These are phyloP conservation scores for Colletotrichum phormii DNA, from an alignment of 2,329 filamentous ascomycete species.

Conservation along the genomic window DNA sequence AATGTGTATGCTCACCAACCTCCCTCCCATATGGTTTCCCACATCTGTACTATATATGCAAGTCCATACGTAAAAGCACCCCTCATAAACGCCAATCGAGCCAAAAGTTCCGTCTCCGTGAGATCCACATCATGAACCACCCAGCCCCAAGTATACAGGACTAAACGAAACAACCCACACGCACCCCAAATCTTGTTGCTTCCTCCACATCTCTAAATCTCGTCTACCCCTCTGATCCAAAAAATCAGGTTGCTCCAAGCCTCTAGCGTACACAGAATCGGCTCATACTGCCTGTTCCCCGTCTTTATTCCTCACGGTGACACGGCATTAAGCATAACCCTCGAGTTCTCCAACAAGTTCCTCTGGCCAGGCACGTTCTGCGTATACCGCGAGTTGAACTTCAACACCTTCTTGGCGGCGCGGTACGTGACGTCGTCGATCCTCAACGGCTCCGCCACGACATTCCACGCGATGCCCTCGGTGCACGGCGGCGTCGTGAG, in stretches of 20 bases:
- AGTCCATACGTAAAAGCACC: neutral
- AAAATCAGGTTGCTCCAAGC: neutral
- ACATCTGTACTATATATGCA: neutral
- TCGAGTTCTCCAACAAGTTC: conserved; percentile 52
- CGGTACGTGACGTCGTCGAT: conserved; percentile 62
- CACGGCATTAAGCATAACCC: conserved; percentile 20
- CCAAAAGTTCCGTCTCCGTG: neutral
- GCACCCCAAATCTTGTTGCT: neutral
- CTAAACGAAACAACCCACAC: neutral
- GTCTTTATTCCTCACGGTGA: neutral
- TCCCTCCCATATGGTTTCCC: neutral
- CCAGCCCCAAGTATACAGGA: neutral
- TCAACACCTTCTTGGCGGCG: conserved; percentile 63
- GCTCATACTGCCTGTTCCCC: too few relatives aligned
- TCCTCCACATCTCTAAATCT: neutral
- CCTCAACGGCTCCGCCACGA: conserved; percentile 59
- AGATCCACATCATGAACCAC: neutral
- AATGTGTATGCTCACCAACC: neutral
- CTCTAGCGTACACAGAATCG: neutral
- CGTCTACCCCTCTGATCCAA: neutral
- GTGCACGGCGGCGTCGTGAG: conserved; percentile 73
- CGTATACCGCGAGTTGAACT: conserved; percentile 66
- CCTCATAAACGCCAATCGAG: neutral
- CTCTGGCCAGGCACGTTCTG: conserved; percentile 60
- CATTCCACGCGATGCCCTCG: conserved; percentile 66